Evolutionary conservation across 2,329 filamentous ascomycete genomes (phyloP).

Genomic region (Mycosphaerella sp.): DNA sequence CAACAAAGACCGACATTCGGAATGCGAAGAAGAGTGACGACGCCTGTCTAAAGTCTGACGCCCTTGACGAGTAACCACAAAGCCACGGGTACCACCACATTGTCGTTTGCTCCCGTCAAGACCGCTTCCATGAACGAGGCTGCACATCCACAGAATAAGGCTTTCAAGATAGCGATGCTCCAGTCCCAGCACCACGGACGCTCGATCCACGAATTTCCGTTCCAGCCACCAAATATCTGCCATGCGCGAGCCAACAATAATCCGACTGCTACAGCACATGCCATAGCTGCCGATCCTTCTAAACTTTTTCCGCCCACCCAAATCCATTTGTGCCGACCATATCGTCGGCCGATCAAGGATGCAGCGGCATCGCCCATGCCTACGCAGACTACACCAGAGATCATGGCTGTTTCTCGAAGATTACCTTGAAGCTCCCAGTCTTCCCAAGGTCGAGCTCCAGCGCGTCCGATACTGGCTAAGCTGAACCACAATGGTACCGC

Average conservation of each 20-base stretch:
- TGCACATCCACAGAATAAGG: constrained; percentile 64
- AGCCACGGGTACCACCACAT: constrained; percentile 90
- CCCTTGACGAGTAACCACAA: constrained; percentile 89
- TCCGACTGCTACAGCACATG: constrained; percentile 67
- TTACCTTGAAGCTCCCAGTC: constrained; percentile 64
- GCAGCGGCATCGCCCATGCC: constrained; percentile 93
- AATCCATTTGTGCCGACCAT: constrained; percentile 82
- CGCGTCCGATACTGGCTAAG: constrained; percentile 61
- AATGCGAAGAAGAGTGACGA: not conserved
- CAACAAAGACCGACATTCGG: not conserved
- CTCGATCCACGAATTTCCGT: constrained; percentile 21
- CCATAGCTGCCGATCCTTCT: constrained; percentile 79
- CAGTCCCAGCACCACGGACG: constrained; percentile 21
- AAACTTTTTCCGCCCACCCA: constrained; percentile 97
- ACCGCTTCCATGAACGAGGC: constrained; percentile 93
- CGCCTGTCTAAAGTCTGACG: constrained; percentile 46
- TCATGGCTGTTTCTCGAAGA: constrained; percentile 73
- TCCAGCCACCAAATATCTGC: constrained; percentile 70
- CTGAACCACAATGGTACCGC: constrained; percentile 91
- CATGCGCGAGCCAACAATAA: constrained; percentile 64
- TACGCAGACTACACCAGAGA: constrained; percentile 87
- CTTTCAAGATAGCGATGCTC: constrained; percentile 47
- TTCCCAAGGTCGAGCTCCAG: constrained; percentile 48
- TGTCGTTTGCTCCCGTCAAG: constrained; percentile 94
- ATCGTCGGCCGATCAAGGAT: constrained; percentile 79